Evolutionary conservation across 768 basidiomycete genomes (phyloP), one percentile per base, ranked within the genome.

Genomic region (Termitomyces sp.): DNA sequence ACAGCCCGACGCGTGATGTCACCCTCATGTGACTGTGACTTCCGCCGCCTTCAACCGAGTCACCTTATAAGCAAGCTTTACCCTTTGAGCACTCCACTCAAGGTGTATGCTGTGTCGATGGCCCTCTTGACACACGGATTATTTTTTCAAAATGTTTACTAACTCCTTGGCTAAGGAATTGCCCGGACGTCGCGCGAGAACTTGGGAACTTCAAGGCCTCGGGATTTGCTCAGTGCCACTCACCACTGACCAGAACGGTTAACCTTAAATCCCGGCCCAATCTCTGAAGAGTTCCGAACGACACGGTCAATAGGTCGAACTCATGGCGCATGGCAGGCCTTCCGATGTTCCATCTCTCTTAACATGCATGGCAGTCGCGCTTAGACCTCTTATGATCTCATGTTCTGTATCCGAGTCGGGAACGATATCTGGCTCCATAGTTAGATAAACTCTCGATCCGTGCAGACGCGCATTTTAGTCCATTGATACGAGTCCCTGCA

Each of bases 1-100:
- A 28, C 28, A 16, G 45, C 42, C 24, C 20, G 51, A 62, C 67
- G 62, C 68, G 68, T 68, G 66, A 67, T 64, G 65, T 66, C 67
- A 68, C 61, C 16, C 36, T 39, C 60, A 57, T 58, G 65, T 63
- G 64, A 53, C 62, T 24, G 16, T 22, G 7, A 32, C 55, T 40
- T n/a, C n/a, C n/a, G n/a, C n/a, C n/a, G n/a, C n/a, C n/a, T n/a
- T n/a, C n/a, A n/a, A n/a, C n/a, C n/a, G n/a, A n/a, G n/a, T n/a
- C n/a, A n/a, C n/a, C n/a, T n/a, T n/a, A n/a, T n/a, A n/a, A n/a
- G n/a, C n/a, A n/a, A n/a, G n/a, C n/a, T n/a, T n/a, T n/a, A n/a
- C n/a, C n/a, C n/a, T n/a, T n/a, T n/a, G n/a, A n/a, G n/a, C n/a
- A n/a, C n/a, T n/a, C n/a, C n/a, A n/a, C n/a, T n/a, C n/a, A n/a